Base-by-base conservation (phyloP, 306 rosid species). In the Casuarina cunninghamiana region DNA sequence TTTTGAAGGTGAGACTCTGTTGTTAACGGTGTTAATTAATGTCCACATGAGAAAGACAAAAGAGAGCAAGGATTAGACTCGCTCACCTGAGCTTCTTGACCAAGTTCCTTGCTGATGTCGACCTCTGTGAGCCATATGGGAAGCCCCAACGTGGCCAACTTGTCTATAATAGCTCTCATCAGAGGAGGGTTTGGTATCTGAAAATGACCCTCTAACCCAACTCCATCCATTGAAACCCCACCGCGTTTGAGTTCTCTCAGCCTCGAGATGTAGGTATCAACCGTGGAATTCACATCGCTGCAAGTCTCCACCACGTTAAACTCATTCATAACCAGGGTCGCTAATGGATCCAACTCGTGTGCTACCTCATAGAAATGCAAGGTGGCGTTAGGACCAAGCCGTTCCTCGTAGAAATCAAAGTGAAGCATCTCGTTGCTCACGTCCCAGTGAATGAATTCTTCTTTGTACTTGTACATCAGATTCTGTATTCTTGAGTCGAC, bases 401-500 rank as follows among this genome's bases (percentile, higher is more conserved):
- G 67, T 69, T 91, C 65, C 81, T 92, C 98, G 44, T 94, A 94
- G 89, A 94, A 94, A 81, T 94, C 93, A 50, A 90, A 94, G 78
- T 94, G 98, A 77, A 92, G 97, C 98, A 92, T 91, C 82, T 95
- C 98, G 58, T 95, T 92, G 89, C 93, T 95, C 10, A 95, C 90
- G 82, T 95, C 98, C 97, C 97, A 95, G 65, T 92, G 98, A 51
- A 92, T 60, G 86, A 95, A 91, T 66, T 94, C 96, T 38, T 87
- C 92, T 73, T 26, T 92, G 85, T 94, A 94, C 67, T 90, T 83
- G 78, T 73, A 81, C 93, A 94, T 77, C 5, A 94, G 87, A 69
- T 97, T 88, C 50, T 77, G 84, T 39, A 94, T 94, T 54, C 97
- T 57, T 0, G 83, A 88, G 61, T 72, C 83, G 35, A 92, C 93